Evolutionary conservation across 2,329 filamentous ascomycete genomes (phyloP), one percentile per base, ranked within the genome.

Genomic region (Cryphonectria radicalis): DNA sequence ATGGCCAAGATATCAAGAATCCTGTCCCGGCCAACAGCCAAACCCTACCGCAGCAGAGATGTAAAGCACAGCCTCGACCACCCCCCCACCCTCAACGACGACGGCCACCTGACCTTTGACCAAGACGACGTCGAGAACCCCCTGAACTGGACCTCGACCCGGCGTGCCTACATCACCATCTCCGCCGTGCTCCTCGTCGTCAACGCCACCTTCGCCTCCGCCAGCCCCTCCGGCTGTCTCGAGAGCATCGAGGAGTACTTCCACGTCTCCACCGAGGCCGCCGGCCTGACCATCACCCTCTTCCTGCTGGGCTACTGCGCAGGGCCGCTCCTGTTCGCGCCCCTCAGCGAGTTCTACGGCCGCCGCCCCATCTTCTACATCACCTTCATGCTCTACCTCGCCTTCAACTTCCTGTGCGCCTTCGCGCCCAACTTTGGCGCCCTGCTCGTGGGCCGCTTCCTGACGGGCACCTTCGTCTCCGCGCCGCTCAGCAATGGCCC

Each of bases 251-350:
- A 81, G 2, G 72, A 82, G 70, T 77, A 83, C 19, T 87, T 89
- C 68, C 74, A 79, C 22, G 81, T 89, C 1, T 87, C 85, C 0
- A 73, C 70, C 7, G 83, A 84, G 71, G 85, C 81, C 2, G 84
- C 84, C 0, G 82, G 82, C 1, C 79, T 89, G 11, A 85, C 85
- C 1, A 85, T 87, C 60, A 87, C 86, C 0, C 76, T 89, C 13
- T 89, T 88, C 74, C 79, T 89, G 37, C 80, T 89, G 4, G 87
- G 85, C 2, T 91, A 90, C 77, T 86, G 85, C 73, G 83, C 86
- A 2, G 89, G 89, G 0, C 89, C 89, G 0, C 79, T 91, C 3
- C 65, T 89, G 2, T 90, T 88, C 75, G 88, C 87, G 1, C 88
- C 88, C 0, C 75, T 89, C 28, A 86, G 83, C 53, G 88, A 90